A percentile compares a stretch with the other conserved stretches of the same genome.
phyloP scores from a whole-genome alignment of 1,284 basidiomycete species.

The Peniophora sp. region DNA sequence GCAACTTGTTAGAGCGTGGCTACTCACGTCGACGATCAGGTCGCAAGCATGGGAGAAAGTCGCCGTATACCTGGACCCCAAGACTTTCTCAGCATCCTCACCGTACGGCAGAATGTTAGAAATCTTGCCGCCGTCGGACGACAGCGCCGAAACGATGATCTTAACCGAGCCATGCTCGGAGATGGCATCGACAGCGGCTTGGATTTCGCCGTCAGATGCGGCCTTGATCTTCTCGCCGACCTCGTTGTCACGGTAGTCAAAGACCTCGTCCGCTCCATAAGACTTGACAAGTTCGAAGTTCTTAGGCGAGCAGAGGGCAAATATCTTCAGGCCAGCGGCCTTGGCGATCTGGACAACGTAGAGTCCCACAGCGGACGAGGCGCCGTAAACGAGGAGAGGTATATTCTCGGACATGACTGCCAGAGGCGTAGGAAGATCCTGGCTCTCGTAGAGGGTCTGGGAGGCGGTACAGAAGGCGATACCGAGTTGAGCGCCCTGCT shows the following conservation, averaged over 20 bases:
- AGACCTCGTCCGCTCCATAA: background rate
- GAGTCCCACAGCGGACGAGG: background rate
- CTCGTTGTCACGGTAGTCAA: constrained; percentile 2
- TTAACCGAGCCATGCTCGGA: background rate
- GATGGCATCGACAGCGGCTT: constrained; percentile 4
- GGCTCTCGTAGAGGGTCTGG: background rate
- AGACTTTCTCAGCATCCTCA: background rate
- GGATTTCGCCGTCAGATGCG: constrained; percentile 4
- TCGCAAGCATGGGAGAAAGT: constrained; percentile 1
- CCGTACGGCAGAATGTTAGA: constrained; percentile 3
- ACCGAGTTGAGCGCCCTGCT: background rate
- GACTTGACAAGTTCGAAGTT: background rate
- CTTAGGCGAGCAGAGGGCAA: background rate
- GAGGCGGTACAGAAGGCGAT: background rate
- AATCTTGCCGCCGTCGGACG: constrained; percentile 5
- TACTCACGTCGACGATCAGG: constrained; percentile 5
- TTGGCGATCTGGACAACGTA: background rate
- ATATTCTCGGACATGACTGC: background rate
- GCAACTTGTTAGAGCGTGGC: too few relatives aligned
- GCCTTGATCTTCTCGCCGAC: constrained; percentile 6
- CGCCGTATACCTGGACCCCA: background rate
- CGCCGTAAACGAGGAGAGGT: background rate
- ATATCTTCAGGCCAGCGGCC: background rate
- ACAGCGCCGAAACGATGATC: constrained; percentile 3
- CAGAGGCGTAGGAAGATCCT: background rate